Conservation (phyloP, 139 green algal species). For the Klebsormidium nitens region DNA sequence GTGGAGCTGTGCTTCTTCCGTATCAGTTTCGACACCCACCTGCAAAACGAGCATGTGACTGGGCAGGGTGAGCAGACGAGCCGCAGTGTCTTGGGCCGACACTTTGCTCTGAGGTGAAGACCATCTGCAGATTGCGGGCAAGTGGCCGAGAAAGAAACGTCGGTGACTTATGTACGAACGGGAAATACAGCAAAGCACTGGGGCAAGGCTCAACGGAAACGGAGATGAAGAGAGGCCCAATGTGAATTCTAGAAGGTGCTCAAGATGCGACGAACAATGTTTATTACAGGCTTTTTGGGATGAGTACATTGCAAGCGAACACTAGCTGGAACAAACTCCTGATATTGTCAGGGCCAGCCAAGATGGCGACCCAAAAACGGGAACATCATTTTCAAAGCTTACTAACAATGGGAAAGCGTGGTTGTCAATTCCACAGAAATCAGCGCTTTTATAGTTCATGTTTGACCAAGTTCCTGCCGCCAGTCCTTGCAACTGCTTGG, state of each 20-base stretch:
- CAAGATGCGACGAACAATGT: no score
- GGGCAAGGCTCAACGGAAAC: not conserved
- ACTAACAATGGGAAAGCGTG: not conserved
- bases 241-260: no score
- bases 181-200: not conserved
- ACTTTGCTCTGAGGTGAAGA: not conserved
- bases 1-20: constrained; percentile 46
- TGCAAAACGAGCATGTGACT: not conserved
- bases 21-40: constrained; percentile 46
- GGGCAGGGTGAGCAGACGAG: not conserved
- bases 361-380: no score
- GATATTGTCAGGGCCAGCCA: no score
- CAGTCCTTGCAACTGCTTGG: not conserved
- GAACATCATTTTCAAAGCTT: no score
- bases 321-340: no score
- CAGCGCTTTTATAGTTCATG: not conserved
- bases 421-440: not conserved
- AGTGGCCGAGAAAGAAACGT: not conserved
- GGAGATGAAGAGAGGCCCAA: no score
- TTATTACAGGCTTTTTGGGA: no score
- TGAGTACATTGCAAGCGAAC: no score
- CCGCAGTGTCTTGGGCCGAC: not conserved
- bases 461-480: not conserved
- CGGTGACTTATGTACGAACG: not conserved
- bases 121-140: not conserved